Base-by-base conservation (phyloP, 164 flowering plant genomes). In the Hamamelis virginiana region DNA sequence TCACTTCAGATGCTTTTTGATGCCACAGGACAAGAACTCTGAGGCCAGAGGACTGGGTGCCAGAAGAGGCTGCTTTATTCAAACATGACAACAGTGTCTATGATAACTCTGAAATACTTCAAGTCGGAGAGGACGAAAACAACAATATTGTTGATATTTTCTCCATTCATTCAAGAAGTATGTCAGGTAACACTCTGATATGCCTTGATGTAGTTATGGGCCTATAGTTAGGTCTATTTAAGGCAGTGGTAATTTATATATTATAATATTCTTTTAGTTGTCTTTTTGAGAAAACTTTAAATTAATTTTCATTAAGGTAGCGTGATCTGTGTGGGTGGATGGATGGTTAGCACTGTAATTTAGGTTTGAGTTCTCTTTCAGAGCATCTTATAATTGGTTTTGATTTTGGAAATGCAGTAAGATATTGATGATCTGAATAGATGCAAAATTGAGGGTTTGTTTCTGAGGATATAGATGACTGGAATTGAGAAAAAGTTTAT, bases 1-100 rank as follows among this genome's bases (percentile, higher is more conserved):
- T 44, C 25, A 19, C 26, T 60, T 27, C 67, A 56, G 19, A 63
- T 68, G 41, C 26, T 59, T 57, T 59, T 67, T 68, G 28, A 44
- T 69, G 33, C 68, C 48, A 57, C 69, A 82, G 97, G 46, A 68
- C 69, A 72, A 82, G 90, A 80, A 45, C 68, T 64, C 89, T 89
- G 69, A 89, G 97, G 74, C 97, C 97, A 23, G 87, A 78, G 67
- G 96, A 94, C 6, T 91, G 98, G 97, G 96, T 91, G 50, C 98
- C 97, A 21, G 84, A 74, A 33, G 96, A 94, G 78, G 62, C 64
- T 64, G 33, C 70, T 64, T 62, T 70, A 66, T n/a, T 26, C 47
- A 71, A 76, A 61, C 41, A 80, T 51, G 76, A 69, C 11, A 68
- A 63, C 26, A 23, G 59, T 65, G 62, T 23, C 19, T 33, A 50